phyloP scores from a whole-genome alignment of 2,329 filamentous ascomycete species.

The Metarhizium guizhouense region DNA sequence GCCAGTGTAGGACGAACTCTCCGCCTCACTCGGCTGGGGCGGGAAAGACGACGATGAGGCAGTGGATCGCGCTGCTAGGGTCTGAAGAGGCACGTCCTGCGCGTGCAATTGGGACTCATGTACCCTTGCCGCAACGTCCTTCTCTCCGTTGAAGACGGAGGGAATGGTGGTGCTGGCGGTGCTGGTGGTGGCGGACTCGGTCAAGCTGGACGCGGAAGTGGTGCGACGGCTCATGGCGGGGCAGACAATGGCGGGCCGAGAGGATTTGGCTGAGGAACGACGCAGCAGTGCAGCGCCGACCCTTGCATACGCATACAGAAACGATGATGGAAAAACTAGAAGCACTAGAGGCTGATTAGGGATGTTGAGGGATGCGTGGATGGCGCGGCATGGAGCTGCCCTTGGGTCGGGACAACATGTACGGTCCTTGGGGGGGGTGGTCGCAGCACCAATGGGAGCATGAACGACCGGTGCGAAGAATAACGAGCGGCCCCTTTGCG shows the following conservation, averaged over 20 bases:
- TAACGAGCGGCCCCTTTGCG: no score
- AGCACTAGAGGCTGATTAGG: background rate
- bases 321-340: background rate
- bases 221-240: constrained; percentile 20
- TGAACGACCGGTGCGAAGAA: no score
- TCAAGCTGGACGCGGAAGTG: constrained; percentile 6
- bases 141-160: constrained; percentile 7
- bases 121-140: constrained; percentile 16
- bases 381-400: no score
- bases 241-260: constrained; percentile 4
- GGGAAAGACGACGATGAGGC: constrained; percentile 12
- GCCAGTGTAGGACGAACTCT: constrained; percentile 1
- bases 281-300: background rate
- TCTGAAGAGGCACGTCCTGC: constrained; percentile 22
- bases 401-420: no score
- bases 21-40: constrained; percentile 9
- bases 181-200: constrained; percentile 10
- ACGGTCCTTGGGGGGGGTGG: no score
- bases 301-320: background rate
- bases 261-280: background rate
- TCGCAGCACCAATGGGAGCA: no score
- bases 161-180: constrained; percentile 6
- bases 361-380: no score
- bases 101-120: constrained; percentile 17
- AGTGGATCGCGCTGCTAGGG: constrained; percentile 18